These are phyloP conservation scores for Berkeleyomyces basicola DNA, from an alignment of 2,329 filamentous ascomycete species.

Conservation along the genomic window DNA sequence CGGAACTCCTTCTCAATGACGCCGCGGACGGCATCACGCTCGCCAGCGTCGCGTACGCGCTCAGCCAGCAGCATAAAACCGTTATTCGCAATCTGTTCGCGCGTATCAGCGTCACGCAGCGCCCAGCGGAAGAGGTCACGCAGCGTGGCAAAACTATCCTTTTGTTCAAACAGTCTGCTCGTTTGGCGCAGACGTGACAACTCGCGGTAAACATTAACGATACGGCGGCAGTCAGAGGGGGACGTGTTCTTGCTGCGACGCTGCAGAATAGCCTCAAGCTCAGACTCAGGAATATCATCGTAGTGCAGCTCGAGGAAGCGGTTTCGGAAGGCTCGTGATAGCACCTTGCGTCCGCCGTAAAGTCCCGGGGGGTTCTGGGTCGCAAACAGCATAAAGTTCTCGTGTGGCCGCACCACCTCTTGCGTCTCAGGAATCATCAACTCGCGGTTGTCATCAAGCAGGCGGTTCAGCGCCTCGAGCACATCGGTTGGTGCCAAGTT, in stretches of 20 bases:
- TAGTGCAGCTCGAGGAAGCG: constrained; percentile 94
- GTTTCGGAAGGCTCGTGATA: constrained; percentile 91
- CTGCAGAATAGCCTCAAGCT: constrained; percentile 81
- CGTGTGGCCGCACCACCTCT: constrained; percentile 77
- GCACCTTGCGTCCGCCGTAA: constrained; percentile 83
- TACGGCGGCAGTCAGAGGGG: constrained; percentile 76
- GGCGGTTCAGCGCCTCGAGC: constrained; percentile 82
- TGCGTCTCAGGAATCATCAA: constrained; percentile 93
- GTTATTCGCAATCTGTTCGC: constrained; percentile 77
- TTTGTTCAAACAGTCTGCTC: constrained; percentile 84
- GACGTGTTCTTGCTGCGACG: constrained; percentile 73
- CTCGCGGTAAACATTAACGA: constrained; percentile 87
- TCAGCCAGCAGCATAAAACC: constrained; percentile 95
- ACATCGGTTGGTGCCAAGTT: constrained; percentile 96
- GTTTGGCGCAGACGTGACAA: constrained; percentile 80
- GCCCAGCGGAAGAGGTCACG: constrained; percentile 96
- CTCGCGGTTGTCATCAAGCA: constrained; percentile 92
- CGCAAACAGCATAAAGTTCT: constrained; percentile 94
- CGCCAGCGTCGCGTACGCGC: constrained; percentile 79
- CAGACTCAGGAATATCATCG: constrained; percentile 91
- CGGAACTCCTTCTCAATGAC: constrained; percentile 87
- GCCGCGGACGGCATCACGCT: constrained; percentile 66
- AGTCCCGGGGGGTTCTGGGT: constrained; percentile 93
- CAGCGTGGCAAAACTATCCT: constrained; percentile 90
- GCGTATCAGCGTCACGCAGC: constrained; percentile 62